Conservation (phyloP, 169 alveolate genomes). For the Plasmodium inui region DNA sequence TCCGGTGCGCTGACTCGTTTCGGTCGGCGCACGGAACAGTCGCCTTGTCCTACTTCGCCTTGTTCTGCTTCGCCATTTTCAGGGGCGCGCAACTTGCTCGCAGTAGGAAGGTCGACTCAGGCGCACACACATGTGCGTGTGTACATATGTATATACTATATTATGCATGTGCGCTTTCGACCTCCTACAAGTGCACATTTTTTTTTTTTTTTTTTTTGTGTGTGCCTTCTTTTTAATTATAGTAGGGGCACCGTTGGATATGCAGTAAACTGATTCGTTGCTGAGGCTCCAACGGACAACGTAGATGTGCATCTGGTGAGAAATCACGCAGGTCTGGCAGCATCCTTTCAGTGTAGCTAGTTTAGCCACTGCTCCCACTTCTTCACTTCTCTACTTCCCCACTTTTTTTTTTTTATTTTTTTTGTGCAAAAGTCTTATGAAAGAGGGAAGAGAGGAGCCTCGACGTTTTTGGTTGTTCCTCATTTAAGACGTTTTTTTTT, state of each 20-base stretch:
- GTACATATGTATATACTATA: not conserved
- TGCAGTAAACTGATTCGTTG: not conserved
- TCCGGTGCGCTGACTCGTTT: not conserved
- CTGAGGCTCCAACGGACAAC: not conserved
- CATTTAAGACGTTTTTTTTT: not conserved
- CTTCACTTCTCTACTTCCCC: too few relatives aligned
- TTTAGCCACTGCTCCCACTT: not conserved
- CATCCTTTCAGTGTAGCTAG: not conserved
- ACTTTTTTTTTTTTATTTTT: conserved; percentile 21
- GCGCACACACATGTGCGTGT: not conserved
- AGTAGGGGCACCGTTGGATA: not conserved
- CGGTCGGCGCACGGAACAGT: not conserved
- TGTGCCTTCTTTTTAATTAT: not conserved
- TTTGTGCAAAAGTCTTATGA: conserved; percentile 33
- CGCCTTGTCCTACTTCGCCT: not conserved
- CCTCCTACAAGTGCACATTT: not conserved
- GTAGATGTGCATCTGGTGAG: not conserved
- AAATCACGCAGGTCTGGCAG: not conserved
- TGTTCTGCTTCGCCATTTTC: not conserved
- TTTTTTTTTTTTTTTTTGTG: too few relatives aligned
- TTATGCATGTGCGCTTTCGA: not conserved
- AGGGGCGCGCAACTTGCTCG: not conserved
- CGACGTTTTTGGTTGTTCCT: not conserved
- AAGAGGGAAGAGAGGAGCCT: not conserved
- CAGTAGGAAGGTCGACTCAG: not conserved